These are phyloP conservation scores for Daedaleopsis sinensis DNA, from an alignment of 768 basidiomycete genomes.

Conservation along the genomic window DNA sequence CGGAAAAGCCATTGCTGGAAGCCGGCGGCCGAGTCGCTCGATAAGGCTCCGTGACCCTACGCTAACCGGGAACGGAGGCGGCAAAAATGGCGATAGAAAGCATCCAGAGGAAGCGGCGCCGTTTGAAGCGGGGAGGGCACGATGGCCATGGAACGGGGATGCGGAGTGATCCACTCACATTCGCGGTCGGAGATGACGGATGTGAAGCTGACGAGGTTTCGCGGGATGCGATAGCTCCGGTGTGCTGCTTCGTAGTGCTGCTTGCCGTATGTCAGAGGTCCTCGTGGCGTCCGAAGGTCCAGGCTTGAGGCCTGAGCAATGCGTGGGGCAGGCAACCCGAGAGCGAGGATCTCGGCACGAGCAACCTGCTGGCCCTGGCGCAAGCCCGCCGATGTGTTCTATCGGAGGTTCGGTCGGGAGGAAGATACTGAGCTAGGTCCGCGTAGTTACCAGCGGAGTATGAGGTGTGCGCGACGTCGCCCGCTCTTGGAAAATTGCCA, in stretches of 20 bases:
- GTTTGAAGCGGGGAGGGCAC: slow-evolving; percentile 12
- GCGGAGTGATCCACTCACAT: background rate
- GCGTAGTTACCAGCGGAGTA: slow-evolving; percentile 7
- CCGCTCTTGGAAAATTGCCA: background rate
- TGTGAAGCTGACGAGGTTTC: slow-evolving; percentile 16
- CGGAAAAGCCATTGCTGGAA: slow-evolving; percentile 3
- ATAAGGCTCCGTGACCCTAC: slow-evolving; percentile 18
- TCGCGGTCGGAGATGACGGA: slow-evolving; percentile 3
- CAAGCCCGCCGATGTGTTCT: background rate
- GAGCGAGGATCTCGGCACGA: slow-evolving; percentile 7
- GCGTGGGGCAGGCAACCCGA: slow-evolving; percentile 3
- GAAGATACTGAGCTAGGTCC: slow-evolving; percentile 13
- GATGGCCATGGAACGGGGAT: background rate
- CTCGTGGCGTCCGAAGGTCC: slow-evolving; percentile 13
- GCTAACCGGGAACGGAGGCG: background rate
- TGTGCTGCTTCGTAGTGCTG: background rate
- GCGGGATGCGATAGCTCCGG: slow-evolving; percentile 3
- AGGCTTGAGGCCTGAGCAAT: slow-evolving; percentile 3
- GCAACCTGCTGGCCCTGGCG: slow-evolving; percentile 9
- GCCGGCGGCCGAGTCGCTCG: slow-evolving; percentile 1
- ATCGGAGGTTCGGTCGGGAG: slow-evolving; percentile 1
- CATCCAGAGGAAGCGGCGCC: background rate
- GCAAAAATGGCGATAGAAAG: background rate
- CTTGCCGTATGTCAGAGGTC: slow-evolving; percentile 13
- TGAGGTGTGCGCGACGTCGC: slow-evolving; percentile 1